Base-by-base conservation (phyloP, 2,329 filamentous ascomycete genomes). In the Aspergillus melleus region DNA sequence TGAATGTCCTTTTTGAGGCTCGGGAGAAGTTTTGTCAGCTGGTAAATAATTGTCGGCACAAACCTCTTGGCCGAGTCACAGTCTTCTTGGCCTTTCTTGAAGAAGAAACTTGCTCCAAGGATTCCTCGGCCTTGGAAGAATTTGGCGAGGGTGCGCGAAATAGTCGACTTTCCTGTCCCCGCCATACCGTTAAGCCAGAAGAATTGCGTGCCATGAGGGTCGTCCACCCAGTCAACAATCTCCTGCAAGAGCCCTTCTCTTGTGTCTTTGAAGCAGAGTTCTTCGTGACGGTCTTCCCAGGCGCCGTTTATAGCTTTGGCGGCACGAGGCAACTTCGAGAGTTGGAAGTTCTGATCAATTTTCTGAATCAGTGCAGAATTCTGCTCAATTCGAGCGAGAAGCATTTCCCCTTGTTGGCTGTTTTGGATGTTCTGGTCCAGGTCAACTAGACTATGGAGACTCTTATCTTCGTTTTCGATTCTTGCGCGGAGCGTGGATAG, bases 31-130 rank as follows among this genome's bases (percentile, higher is more conserved):
- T 22, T 20, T 0, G 75, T 73, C 30, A 83, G 29, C 51, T 68
- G 66, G 9, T 36, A 49, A 12, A n/a, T 20, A 12, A 70, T 66
- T 0, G 79, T 82, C 0, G 77, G 68, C 16, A 83, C 73, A 42
- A 83, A 70, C 52, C 68, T 72, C 4, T 63, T 63, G 2, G 73
- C 70, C 49, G 70, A 71, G 1, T 74, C 72, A 26, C 76, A 71
- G 61, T 80, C 76, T 3, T 64, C 67, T 52, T 79, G 77, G 1
- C 75, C 78, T 60, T 70, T 74, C 55, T 79, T 79, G 66, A 82
- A 83, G 66, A 81, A 81, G 62, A 82, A 81, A 57, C 70, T 78
- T 1, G 42, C 42, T 16, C 42, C 42, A 9, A 46, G 42, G 16
- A 19, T n/a, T 9, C 42, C 42, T 46, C 19, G 75, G 70, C 66